Evolutionary conservation across 768 basidiomycete genomes (phyloP).

Genomic region (Amanita pallidorosea): DNA sequence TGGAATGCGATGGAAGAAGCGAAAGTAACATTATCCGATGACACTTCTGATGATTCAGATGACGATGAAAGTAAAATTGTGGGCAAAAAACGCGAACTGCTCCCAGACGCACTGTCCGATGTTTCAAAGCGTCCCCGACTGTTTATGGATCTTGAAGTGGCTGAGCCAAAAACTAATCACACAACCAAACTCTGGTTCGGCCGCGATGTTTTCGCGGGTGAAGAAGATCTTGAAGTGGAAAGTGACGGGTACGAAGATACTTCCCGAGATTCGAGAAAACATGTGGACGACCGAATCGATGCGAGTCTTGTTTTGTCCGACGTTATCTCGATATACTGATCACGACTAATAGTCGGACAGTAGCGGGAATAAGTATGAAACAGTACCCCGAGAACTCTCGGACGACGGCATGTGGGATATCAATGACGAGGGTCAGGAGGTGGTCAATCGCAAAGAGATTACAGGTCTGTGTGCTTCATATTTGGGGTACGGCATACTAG

Average conservation of each 20-base stretch:
- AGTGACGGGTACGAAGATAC: slow-evolving; percentile 19
- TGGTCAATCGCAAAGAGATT: slow-evolving; percentile 51
- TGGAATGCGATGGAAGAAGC: slow-evolving; percentile 56
- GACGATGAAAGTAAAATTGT: slow-evolving; percentile 29
- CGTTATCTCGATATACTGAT: not conserved
- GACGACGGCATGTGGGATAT: slow-evolving; percentile 72
- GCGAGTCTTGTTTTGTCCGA: not conserved
- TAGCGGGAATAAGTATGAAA: slow-evolving; percentile 53
- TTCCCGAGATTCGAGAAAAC: slow-evolving; percentile 13
- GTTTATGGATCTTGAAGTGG: slow-evolving; percentile 33
- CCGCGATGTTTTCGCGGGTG: slow-evolving; percentile 79
- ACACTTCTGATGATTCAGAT: slow-evolving; percentile 42
- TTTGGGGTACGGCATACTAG: not conserved
- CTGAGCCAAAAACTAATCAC: slow-evolving; percentile 29
- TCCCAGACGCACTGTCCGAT: slow-evolving; percentile 12
- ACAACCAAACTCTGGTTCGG: slow-evolving; percentile 91
- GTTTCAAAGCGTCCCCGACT: slow-evolving; percentile 43
- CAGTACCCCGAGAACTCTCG: slow-evolving; percentile 49
- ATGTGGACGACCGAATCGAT: slow-evolving; percentile 11
- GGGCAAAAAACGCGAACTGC: slow-evolving; percentile 26
- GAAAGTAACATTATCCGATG: slow-evolving; percentile 37
- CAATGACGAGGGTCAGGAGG: slow-evolving; percentile 68
- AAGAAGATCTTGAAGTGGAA: slow-evolving; percentile 21
- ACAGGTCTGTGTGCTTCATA: slow-evolving; percentile 38
- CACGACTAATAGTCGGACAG: not conserved